Percentiles rank a stretch among this genome's conserved stretches.
Evolutionary conservation across 306 rosid genomes (phyloP).

Genomic region (Cucurbita moschata): DNA sequence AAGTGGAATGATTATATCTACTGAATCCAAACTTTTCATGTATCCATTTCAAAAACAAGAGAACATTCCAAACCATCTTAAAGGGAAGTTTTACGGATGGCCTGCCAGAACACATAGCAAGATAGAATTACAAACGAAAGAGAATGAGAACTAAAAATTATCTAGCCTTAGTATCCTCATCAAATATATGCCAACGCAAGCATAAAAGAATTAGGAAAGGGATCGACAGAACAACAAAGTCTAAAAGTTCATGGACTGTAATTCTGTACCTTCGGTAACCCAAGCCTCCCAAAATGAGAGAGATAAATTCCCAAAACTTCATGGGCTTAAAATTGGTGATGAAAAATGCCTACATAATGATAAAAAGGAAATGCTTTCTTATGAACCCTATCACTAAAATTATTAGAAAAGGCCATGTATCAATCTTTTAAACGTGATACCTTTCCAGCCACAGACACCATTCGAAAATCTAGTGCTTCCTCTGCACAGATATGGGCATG

Average conservation of each 20-base stretch:
- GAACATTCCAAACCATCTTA: constrained; percentile 33
- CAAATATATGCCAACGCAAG: not conserved
- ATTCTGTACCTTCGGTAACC: constrained; percentile 58
- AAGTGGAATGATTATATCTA: constrained; percentile 31
- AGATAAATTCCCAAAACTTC: constrained; percentile 59
- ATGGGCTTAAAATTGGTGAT: constrained; percentile 63
- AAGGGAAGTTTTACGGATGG: constrained; percentile 61
- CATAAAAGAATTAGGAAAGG: not conserved
- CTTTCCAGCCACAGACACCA: constrained; percentile 69
- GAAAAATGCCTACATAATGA: constrained; percentile 62
- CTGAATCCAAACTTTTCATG: constrained; percentile 32
- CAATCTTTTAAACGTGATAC: constrained; percentile 15
- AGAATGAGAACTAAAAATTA: not conserved
- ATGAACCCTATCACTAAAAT: constrained; percentile 8
- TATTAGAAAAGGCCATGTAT: constrained; percentile 3
- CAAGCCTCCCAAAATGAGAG: constrained; percentile 46
- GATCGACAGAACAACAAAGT: not conserved
- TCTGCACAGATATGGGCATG: constrained; percentile 88
- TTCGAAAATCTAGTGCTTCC: constrained; percentile 55
- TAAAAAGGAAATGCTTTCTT: constrained; percentile 10
- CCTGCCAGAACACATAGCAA: constrained; percentile 34
- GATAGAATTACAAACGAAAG: not conserved
- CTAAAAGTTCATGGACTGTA: not conserved
- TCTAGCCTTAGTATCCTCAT: not conserved
- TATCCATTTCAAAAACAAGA: constrained; percentile 37